Conservation (phyloP, 352 stramenopile genomes). For the Globisporangium nodosum region DNA sequence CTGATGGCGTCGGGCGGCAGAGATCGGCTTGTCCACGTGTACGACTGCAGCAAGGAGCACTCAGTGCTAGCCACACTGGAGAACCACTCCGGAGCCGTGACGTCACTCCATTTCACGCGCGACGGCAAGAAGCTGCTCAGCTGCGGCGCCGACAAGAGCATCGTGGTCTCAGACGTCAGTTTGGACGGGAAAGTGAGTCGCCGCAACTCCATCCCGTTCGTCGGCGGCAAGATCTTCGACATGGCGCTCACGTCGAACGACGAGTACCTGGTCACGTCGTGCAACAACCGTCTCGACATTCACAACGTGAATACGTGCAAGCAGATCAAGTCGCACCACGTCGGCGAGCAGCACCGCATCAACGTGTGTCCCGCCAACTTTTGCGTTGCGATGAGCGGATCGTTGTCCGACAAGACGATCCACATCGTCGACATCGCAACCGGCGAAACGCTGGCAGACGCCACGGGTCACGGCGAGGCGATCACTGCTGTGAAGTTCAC, state of each 20-base stretch:
- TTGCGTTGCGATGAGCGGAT: constrained; percentile 78
- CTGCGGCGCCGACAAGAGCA: constrained; percentile 59
- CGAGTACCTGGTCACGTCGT: constrained; percentile 56
- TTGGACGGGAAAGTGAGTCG: constrained; percentile 28
- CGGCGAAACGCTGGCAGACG: constrained; percentile 71
- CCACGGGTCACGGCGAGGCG: constrained; percentile 76
- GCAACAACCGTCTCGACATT: constrained; percentile 83
- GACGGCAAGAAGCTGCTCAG: constrained; percentile 68
- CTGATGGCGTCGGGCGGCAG: constrained; percentile 71
- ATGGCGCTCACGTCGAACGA: constrained; percentile 67
- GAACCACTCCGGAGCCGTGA: constrained; percentile 72
- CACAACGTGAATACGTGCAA: constrained; percentile 57
- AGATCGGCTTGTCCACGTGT: constrained; percentile 80
- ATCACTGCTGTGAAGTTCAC: constrained; percentile 84
- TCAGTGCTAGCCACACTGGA: constrained; percentile 53
- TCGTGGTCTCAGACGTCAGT: constrained; percentile 55
- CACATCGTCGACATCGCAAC: constrained; percentile 79
- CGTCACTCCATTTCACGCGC: constrained; percentile 52
- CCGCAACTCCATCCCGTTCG: constrained; percentile 47
- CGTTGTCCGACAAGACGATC: constrained; percentile 79
- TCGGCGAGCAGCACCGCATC: constrained; percentile 71
- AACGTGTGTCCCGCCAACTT: constrained; percentile 59
- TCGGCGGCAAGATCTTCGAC: constrained; percentile 70
- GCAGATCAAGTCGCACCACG: constrained; percentile 45
- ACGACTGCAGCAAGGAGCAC: constrained; percentile 43